Evolutionary conservation across 2,329 filamentous ascomycete species (phyloP).

Genomic region (Xenoacremonium recifei): DNA sequence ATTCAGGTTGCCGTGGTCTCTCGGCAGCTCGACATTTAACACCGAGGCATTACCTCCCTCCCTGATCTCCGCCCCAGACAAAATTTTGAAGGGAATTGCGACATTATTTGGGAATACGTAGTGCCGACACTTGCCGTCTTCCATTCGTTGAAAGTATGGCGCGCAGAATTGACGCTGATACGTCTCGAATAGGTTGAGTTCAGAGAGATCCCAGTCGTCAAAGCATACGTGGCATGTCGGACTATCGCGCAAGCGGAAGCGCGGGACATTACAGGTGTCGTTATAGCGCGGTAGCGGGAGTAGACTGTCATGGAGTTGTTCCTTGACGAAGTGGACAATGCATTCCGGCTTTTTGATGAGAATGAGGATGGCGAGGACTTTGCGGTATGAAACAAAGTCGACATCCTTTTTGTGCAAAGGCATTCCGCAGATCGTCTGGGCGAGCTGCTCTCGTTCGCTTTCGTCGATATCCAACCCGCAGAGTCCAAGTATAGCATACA

Average conservation of each 20-base stretch:
- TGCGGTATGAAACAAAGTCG: constrained; percentile 3
- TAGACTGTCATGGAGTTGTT: not conserved
- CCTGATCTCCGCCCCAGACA: not conserved
- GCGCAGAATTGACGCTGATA: constrained; percentile 2
- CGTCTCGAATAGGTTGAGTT: not conserved
- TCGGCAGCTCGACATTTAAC: not conserved
- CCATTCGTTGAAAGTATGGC: constrained; percentile 8
- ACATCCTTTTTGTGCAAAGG: not conserved
- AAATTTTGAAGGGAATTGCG: not conserved
- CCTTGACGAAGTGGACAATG: not conserved
- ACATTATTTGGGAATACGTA: constrained; percentile 3
- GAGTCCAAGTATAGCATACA: not conserved
- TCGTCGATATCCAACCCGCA: not conserved
- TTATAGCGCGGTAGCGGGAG: not conserved
- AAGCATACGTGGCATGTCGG: constrained; percentile 2
- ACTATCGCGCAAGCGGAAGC: not conserved
- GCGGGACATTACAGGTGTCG: not conserved
- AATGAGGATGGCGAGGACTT: constrained; percentile 4
- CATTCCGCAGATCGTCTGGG: not conserved
- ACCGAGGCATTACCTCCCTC: not conserved
- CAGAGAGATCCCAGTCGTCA: not conserved
- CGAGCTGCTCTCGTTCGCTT: not conserved
- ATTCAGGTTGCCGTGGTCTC: not conserved
- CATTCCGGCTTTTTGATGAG: not conserved
- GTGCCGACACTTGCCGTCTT: constrained; percentile 1